Evolutionary conservation across 2,329 filamentous ascomycete species (phyloP).

Genomic region (Penicillium sp.): DNA sequence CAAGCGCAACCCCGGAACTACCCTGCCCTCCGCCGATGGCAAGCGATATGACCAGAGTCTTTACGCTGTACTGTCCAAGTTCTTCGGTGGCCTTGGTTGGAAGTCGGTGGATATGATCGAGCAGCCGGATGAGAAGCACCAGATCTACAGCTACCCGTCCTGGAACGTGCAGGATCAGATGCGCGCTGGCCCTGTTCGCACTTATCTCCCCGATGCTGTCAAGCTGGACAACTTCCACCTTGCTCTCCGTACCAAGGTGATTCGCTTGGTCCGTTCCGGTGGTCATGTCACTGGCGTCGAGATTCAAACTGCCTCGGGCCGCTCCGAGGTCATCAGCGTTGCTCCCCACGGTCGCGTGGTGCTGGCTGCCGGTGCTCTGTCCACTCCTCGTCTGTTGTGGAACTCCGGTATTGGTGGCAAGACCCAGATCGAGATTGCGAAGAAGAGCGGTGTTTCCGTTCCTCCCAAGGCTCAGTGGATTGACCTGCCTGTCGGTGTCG

Average conservation of each 20-base stretch:
- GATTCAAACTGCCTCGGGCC: conserved; percentile 22
- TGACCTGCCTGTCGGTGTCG: conserved; percentile 53
- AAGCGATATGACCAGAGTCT: conserved; percentile 67
- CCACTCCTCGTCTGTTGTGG: conserved; percentile 67
- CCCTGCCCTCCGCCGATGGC: conserved; percentile 64
- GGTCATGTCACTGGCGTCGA: conserved; percentile 59
- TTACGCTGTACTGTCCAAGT: conserved; percentile 61
- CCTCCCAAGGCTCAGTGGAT: conserved; percentile 51
- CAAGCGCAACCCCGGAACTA: conserved; percentile 68
- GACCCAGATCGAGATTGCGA: conserved; percentile 48
- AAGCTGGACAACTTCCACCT: conserved; percentile 65
- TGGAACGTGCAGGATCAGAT: conserved; percentile 69
- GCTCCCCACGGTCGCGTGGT: conserved; percentile 64
- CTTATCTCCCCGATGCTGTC: conserved; percentile 65
- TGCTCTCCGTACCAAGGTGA: conserved; percentile 65
- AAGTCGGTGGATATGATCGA: conserved; percentile 60
- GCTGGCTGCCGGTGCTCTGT: conserved; percentile 67
- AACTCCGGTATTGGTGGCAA: conserved; percentile 67
- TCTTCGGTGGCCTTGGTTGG: conserved; percentile 63
- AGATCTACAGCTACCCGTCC: conserved; percentile 62
- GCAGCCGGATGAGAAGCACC: conserved; percentile 63
- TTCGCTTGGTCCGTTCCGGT: conserved; percentile 63
- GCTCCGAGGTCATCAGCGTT: conserved; percentile 63
- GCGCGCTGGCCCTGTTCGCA: conserved; percentile 67
- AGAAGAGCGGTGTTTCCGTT: conserved; percentile 44